phyloP scores from a whole-genome alignment of 352 stramenopile species.

The Blastocystis sp. region DNA sequence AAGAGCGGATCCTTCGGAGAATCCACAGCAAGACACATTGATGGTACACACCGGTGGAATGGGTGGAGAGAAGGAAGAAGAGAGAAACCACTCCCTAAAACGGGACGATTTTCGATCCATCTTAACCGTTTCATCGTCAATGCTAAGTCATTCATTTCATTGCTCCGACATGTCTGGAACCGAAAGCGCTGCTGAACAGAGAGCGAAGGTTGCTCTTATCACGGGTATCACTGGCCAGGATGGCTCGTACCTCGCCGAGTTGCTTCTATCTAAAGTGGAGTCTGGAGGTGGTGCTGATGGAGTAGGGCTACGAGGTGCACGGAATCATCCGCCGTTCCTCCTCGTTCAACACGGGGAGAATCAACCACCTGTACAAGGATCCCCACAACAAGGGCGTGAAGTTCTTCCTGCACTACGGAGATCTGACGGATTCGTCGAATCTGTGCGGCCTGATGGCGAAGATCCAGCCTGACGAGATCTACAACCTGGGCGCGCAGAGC shows the following conservation, averaged over 20 bases:
- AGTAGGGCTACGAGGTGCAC: conserved; percentile 85
- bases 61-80: background rate
- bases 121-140: background rate
- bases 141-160: background rate
- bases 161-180: background rate
- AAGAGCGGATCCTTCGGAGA: too few relatives aligned
- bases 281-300: background rate
- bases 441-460: conserved; percentile 89
- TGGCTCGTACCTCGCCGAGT: conserved; percentile 93
- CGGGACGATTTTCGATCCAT: background rate
- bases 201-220: conserved; percentile 83
- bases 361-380: conserved; percentile 94
- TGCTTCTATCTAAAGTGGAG: conserved; percentile 86
- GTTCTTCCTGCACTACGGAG: conserved; percentile 96
- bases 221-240: conserved; percentile 98
- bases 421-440: conserved; percentile 94
- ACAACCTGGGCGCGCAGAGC: conserved; percentile 97
- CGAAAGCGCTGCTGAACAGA: conserved; percentile 10
- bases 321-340: conserved; percentile 93
- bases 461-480: conserved; percentile 94
- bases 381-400: conserved; percentile 86
- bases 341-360: conserved; percentile 95
- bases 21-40: too few relatives aligned
- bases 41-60: too few relatives aligned
- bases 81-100: background rate